Conservation (phyloP, 2,329 filamentous ascomycete species). For the Epichloe festucae region DNA sequence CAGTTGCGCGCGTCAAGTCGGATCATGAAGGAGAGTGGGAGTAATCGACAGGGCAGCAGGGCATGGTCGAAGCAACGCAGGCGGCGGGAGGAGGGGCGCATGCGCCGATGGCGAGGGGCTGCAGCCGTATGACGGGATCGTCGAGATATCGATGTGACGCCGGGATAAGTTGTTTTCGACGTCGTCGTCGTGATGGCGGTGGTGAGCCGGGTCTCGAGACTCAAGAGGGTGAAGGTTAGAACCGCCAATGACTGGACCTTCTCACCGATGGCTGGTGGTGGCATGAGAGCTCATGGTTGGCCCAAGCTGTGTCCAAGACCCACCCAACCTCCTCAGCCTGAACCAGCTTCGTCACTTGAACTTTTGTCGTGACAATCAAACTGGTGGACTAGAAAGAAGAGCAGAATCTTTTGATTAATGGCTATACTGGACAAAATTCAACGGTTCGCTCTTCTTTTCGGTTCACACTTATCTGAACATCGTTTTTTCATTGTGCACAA, state of each 20-base stretch:
- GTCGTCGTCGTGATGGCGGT: neutral
- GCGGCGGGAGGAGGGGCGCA: neutral
- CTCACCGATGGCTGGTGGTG: neutral
- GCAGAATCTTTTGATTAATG: too few species aligned
- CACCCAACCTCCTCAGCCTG: neutral
- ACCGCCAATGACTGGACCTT: neutral
- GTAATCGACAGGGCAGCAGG: constrained; percentile 1
- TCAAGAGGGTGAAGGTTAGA: neutral
- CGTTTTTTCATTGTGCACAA: too few species aligned
- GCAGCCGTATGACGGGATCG: constrained; percentile 12
- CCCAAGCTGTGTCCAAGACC: constrained; percentile 16
- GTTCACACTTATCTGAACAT: too few species aligned
- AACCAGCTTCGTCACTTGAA: too few species aligned
- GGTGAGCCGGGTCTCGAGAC: neutral
- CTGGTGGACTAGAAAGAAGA: too few species aligned
- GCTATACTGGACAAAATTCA: too few species aligned
- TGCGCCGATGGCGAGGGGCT: constrained; percentile 2
- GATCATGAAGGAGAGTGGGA: constrained; percentile 10
- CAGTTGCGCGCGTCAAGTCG: constrained; percentile 7
- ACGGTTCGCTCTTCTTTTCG: too few species aligned
- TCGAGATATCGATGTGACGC: constrained; percentile 18
- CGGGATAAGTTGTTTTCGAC: neutral
- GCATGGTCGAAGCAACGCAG: constrained; percentile 7
- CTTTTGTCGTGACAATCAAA: too few species aligned
- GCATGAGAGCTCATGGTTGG: constrained; percentile 8